Evolutionary conservation across 202 grass and related monocot genomes (phyloP), one percentile per base, ranked within the genome.

Genomic region (Setaria viridis): DNA sequence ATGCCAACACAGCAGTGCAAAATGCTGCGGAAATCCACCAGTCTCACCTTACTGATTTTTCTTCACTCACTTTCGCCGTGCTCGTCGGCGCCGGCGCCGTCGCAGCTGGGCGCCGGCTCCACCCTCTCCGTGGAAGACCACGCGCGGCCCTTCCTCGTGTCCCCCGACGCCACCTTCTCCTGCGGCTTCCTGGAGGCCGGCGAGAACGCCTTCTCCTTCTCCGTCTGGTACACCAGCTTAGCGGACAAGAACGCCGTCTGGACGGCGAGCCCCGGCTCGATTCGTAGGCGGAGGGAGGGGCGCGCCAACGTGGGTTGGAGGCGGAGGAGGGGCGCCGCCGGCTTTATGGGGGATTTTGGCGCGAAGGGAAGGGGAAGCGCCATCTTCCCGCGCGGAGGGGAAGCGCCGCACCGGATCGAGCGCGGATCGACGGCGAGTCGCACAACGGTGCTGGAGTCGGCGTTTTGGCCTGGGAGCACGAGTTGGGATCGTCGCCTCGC

Each of bases 161-260:
- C 84, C 17, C 80, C 42, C 55, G 64, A 92, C 68, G 34, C 9
- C 75, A 87, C 76, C 76, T 89, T 90, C 68, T 87, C 85, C 8
- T 84, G 89, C 54, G 85, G 89, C 37, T 91, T 91, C 85, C 53
- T 34, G 4, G 21, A 11, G 6, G 14, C 70, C 7, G 83, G 89
- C 51, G 2, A 13, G 21, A 91, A 87, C 55, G 77, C 84, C 42
- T 91, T 86, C 77, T 71, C 70, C 72, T 91, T 94, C 65, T 87
- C 89, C 57, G 56, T 94, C 25, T 91, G 89, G 92, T 91, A 80
- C 81, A 60, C 80, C 73, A 42, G 7, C 46, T 62, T 69, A 0
- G 39, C 48, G 25, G 5, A 85, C 16, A 76, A 29, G 9, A 82
- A 88, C 19, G 84, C 80, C 25, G 82, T 85, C 29, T 95, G 93